Evolutionary conservation across 768 basidiomycete species (phyloP), one percentile per base, ranked within the genome.

Genomic region (Russula abietina): DNA sequence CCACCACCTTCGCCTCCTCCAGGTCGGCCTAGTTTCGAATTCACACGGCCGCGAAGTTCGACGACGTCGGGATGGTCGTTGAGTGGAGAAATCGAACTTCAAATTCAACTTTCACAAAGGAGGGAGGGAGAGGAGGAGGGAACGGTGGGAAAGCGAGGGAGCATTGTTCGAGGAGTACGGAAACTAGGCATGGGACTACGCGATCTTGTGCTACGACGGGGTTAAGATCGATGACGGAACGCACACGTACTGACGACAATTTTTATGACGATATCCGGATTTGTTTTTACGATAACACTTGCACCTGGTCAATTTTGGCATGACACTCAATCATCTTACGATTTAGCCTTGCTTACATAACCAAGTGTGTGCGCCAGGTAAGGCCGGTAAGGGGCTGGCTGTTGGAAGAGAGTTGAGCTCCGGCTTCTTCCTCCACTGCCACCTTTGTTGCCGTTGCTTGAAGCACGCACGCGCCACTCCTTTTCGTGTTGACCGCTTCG

Each of bases 1-100:
- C 30, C 32, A 28, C 33, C 26, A 2, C 55, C 61, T 24, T 53
- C 43, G 17, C 43, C 61, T 7, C 46, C 62, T 26, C 62, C 46
- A 30, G 58, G 57, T 19, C 57, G 62, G n/a, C 64, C 66, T 4
- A 60, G 59, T 60, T 59, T 59, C 38, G 62, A 58, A 38, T 60
- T 66, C 41, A 43, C 51, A 49, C 64, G 66, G 22, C 64, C 56
- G 22, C 64, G 55, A 19, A 65, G 64, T 10, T 66, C 56, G 26
- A 60, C 41, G 32, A 56, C 54, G 3, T 61, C 64, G 55, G 66
- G 66, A 17, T 60, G 66, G 59, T 67, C 66, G 30, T 43, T 67
- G 55, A 67, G 66, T 26, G 66, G 66, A 32, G 66, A 67, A 55
- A 65, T 67, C 2, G 66, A 67, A 28, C 39, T 67, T 17, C 66